A percentile compares a stretch with the other conserved stretches of the same genome.
Evolutionary conservation across 257 asterid genomes (phyloP).

Genomic region (Scutellaria minor): DNA sequence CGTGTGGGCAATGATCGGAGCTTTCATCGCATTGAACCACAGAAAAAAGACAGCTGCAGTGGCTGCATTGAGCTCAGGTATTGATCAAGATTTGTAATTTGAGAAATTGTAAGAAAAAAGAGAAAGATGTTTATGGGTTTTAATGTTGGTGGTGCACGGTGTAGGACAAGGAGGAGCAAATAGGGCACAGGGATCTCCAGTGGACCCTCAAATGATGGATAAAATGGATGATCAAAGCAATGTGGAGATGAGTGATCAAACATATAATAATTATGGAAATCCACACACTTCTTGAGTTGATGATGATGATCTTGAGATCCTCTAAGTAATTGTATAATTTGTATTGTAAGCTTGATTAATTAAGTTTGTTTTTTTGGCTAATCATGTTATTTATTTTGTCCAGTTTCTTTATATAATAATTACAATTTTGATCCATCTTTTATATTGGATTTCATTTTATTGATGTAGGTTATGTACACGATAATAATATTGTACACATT

Average conservation of each 20-base stretch:
- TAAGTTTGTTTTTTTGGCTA: too few species aligned
- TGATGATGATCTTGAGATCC: not conserved
- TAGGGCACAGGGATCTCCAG: conserved; percentile 18
- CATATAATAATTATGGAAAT: not conserved
- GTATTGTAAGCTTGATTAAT: too few species aligned
- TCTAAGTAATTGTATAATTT: too few species aligned
- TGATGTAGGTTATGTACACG: too few species aligned
- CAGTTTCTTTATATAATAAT: too few species aligned
- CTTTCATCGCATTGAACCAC: not conserved
- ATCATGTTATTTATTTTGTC: too few species aligned
- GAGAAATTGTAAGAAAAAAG: too few species aligned
- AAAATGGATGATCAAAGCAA: conserved; percentile 23
- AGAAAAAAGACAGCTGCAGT: conserved; percentile 13
- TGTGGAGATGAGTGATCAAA: conserved; percentile 22
- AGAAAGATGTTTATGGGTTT: not conserved
- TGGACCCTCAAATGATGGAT: conserved; percentile 5
- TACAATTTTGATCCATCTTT: too few species aligned
- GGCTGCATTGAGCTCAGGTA: conserved; percentile 2
- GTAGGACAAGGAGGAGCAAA: conserved; percentile 13
- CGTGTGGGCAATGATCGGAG: conserved; percentile 3
- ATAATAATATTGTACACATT: too few species aligned
- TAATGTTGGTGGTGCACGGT: too few species aligned
- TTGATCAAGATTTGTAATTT: not conserved
- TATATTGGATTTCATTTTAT: too few species aligned
- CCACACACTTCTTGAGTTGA: not conserved